Conservation (phyloP, 2,329 filamentous ascomycete species). For the Paecilomyces dactylethromorphus region DNA sequence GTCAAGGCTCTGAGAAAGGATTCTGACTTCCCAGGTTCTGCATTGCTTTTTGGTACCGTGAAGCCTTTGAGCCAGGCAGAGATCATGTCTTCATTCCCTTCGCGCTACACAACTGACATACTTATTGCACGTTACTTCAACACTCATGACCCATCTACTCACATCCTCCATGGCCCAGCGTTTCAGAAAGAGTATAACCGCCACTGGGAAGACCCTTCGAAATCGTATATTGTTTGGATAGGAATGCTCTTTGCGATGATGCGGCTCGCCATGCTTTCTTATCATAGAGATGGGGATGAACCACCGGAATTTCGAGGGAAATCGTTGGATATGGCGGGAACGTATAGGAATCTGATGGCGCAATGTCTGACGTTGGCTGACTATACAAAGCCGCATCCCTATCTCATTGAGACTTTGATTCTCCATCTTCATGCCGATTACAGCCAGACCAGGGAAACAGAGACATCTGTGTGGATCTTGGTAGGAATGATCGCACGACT, state of each 20-base stretch:
- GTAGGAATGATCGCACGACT: conserved; percentile 55
- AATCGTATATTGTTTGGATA: conserved; percentile 55
- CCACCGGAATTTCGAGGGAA: conserved; percentile 57
- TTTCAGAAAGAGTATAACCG: conserved; percentile 68
- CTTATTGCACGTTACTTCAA: conserved; percentile 88
- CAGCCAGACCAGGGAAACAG: conserved; percentile 51
- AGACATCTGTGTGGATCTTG: conserved; percentile 55
- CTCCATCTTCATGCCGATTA: conserved; percentile 58
- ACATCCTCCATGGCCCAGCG: conserved; percentile 74
- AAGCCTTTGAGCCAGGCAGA: conserved; percentile 67
- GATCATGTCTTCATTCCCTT: conserved; percentile 70
- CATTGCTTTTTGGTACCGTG: conserved; percentile 69
- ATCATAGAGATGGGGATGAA: conserved; percentile 55
- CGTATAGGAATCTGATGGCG: conserved; percentile 50
- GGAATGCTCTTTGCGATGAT: conserved; percentile 59
- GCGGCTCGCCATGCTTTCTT: conserved; percentile 58
- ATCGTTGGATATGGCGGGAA: conserved; percentile 41
- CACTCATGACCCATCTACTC: conserved; percentile 60
- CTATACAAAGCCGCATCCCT: conserved; percentile 55
- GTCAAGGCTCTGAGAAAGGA: conserved; percentile 61
- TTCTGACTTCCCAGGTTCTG: conserved; percentile 56
- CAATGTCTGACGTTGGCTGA: conserved; percentile 59
- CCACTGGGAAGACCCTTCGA: conserved; percentile 54
- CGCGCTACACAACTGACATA: conserved; percentile 74
- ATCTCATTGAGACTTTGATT: conserved; percentile 56